phyloP scores from a whole-genome alignment of 2,329 filamentous ascomycete genomes.

The Neoarthrinium moseri region DNA sequence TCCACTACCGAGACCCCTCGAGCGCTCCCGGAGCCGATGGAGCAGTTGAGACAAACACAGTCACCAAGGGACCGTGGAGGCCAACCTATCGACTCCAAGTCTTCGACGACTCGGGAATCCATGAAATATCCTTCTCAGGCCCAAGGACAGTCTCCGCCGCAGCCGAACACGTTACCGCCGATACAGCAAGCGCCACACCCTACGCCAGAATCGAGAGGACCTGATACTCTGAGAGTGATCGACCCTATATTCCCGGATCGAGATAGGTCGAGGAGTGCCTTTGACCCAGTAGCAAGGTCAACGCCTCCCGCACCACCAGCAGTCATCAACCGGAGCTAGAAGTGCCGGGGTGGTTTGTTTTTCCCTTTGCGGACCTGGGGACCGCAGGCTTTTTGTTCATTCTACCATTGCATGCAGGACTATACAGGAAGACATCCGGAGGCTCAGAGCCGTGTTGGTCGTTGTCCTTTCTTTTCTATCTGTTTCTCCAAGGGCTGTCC shows the following conservation, averaged over 20 bases:
- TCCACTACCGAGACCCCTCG: slow-evolving; percentile 28
- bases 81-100: slow-evolving; percentile 21
- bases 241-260: slow-evolving; percentile 32
- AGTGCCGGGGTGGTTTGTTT: background rate
- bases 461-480: too few relatives aligned
- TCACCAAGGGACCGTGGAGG: slow-evolving; percentile 26
- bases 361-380: background rate
- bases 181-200: slow-evolving; percentile 23
- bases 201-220: slow-evolving; percentile 22
- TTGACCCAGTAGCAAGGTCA: slow-evolving; percentile 25
- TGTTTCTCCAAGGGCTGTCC: too few relatives aligned
- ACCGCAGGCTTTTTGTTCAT: background rate
- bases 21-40: slow-evolving; percentile 26
- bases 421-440: background rate
- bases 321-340: slow-evolving; percentile 25
- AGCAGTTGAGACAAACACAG: slow-evolving; percentile 21
- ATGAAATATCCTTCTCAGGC: slow-evolving; percentile 21
- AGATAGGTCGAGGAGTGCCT: slow-evolving; percentile 27
- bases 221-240: slow-evolving; percentile 10
- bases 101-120: slow-evolving; percentile 24
- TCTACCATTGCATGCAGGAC: background rate
- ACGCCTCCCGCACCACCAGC: slow-evolving; percentile 20
- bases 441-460: too few relatives aligned
- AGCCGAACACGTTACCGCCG: slow-evolving; percentile 17
- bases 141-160: slow-evolving; percentile 23